Evolutionary conservation across 2,329 filamentous ascomycete species (phyloP).

Genomic region (Neobulgaria alba): DNA sequence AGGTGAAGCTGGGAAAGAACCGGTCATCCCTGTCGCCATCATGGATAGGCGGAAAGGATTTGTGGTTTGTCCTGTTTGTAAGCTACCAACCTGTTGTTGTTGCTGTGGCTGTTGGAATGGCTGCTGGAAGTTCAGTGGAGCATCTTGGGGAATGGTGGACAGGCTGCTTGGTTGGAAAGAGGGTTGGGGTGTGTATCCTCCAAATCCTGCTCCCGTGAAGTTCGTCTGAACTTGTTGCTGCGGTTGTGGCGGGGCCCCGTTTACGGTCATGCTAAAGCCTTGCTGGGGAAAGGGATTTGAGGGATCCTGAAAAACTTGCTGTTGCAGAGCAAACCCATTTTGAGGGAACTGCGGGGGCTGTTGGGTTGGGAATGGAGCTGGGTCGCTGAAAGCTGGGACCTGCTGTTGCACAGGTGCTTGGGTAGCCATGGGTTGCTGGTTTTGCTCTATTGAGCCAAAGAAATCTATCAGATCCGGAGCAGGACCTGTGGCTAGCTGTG

Average conservation of each 20-base stretch:
- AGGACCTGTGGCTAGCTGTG: constrained; percentile 50
- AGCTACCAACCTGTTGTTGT: constrained; percentile 38
- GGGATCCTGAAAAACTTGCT: constrained; percentile 33
- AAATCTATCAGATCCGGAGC: constrained; percentile 84
- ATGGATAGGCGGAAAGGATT: constrained; percentile 95
- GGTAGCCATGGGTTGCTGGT: constrained; percentile 61
- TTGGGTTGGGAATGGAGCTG: constrained; percentile 28
- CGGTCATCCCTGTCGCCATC: constrained; percentile 48
- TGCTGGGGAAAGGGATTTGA: constrained; percentile 10
- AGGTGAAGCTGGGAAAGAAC: constrained; percentile 34
- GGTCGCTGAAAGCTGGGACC: constrained; percentile 23
- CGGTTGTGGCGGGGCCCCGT: constrained; percentile 16
- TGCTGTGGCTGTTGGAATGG: constrained; percentile 32
- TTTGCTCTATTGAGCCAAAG: constrained; percentile 87
- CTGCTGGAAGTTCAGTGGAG: constrained; percentile 40
- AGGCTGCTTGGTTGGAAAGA: constrained; percentile 45
- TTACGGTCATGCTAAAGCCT: constrained; percentile 25
- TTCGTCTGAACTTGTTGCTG: constrained; percentile 38
- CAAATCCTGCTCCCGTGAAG: constrained; percentile 72
- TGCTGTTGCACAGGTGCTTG: constrained; percentile 33
- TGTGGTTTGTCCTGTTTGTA: constrained; percentile 55
- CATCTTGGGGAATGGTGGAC: constrained; percentile 50
- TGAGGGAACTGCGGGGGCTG: constrained; percentile 32
- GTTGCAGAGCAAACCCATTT: constrained; percentile 35
- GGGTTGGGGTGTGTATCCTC: constrained; percentile 66